Evolutionary conservation across 345 rosid species (phyloP).

Genomic region (Turnera subulata): DNA sequence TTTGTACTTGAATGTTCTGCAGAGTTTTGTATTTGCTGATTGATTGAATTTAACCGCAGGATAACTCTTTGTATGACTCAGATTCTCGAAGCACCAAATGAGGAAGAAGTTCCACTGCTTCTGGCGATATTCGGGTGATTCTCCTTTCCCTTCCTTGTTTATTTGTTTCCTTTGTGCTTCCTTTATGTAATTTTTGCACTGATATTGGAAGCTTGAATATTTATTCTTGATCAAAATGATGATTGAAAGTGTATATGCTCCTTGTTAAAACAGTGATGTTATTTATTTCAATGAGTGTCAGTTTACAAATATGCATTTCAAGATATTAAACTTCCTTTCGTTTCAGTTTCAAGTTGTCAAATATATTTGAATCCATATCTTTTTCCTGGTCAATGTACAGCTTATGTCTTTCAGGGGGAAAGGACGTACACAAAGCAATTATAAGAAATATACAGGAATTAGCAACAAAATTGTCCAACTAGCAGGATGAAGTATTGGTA

Average conservation of each 20-base stretch:
- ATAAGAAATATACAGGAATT: slow-evolving; percentile 57
- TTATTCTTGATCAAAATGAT: no score
- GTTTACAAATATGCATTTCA: no score
- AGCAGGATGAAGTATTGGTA: slow-evolving; percentile 86
- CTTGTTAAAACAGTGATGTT: no score
- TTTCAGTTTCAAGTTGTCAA: no score
- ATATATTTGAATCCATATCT: no score
- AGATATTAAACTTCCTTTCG: neutral
- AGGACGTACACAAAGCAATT: slow-evolving; percentile 56
- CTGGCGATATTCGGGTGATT: slow-evolving; percentile 75
- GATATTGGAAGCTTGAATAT: no score
- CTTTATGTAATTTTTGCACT: no score
- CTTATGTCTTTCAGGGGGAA: slow-evolving; percentile 80
- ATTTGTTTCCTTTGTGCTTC: slow-evolving; percentile 17
- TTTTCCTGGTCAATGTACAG: slow-evolving; percentile 45
- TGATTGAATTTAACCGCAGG: slow-evolving; percentile 65
- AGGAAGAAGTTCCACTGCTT: slow-evolving; percentile 77
- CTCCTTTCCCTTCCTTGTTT: slow-evolving; percentile 9
- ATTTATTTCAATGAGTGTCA: no score
- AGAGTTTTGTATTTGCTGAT: slow-evolving; percentile 56
- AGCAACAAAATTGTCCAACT: slow-evolving; percentile 53
- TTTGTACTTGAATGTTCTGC: neutral
- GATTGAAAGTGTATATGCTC: no score
- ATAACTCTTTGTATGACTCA: slow-evolving; percentile 73
- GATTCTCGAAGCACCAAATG: slow-evolving; percentile 88